phyloP scores from a whole-genome alignment of 345 rosid species.

The Crucihimalaya himalaica region DNA sequence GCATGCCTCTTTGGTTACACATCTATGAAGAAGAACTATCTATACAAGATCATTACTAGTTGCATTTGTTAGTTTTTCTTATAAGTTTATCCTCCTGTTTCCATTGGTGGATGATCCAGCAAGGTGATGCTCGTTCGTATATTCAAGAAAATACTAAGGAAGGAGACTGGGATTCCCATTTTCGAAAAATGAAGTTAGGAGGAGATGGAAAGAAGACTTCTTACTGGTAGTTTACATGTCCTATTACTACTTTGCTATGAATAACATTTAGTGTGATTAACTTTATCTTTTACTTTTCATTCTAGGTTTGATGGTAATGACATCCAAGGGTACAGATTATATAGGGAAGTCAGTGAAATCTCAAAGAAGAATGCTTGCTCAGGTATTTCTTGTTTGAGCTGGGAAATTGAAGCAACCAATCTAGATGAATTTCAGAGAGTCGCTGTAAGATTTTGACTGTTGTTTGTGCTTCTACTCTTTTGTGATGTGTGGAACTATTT shows the following conservation, averaged over 20 bases:
- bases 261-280: slow-evolving; percentile 21
- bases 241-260: slow-evolving; percentile 17
- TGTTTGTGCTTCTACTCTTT: slow-evolving; percentile 19
- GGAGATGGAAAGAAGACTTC: slow-evolving; percentile 61
- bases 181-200: slow-evolving; percentile 71
- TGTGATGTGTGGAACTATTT: background rate
- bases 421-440: slow-evolving; percentile 61
- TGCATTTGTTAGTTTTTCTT: slow-evolving; percentile 13
- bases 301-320: slow-evolving; percentile 76
- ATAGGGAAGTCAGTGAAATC: slow-evolving; percentile 53
- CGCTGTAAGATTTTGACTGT: slow-evolving; percentile 49
- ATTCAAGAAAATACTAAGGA: slow-evolving; percentile 56
- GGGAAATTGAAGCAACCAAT: slow-evolving; percentile 88
- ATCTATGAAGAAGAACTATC: too few relatives aligned
- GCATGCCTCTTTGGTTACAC: slow-evolving; percentile 3
- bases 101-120: slow-evolving; percentile 49
- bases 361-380: slow-evolving; percentile 40
- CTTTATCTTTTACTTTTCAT: background rate
- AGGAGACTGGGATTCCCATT: slow-evolving; percentile 49
- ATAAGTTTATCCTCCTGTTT: slow-evolving; percentile 12
- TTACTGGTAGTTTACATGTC: slow-evolving; percentile 61
- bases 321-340: slow-evolving; percentile 71
- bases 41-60: slow-evolving; percentile 10
- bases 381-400: slow-evolving; percentile 40
- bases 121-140: slow-evolving; percentile 61